A percentile compares a stretch with the other conserved stretches of the same genome.
phyloP scores from a whole-genome alignment of 108 stramenopile genomes.

The Nannochloropsis gaditana region DNA sequence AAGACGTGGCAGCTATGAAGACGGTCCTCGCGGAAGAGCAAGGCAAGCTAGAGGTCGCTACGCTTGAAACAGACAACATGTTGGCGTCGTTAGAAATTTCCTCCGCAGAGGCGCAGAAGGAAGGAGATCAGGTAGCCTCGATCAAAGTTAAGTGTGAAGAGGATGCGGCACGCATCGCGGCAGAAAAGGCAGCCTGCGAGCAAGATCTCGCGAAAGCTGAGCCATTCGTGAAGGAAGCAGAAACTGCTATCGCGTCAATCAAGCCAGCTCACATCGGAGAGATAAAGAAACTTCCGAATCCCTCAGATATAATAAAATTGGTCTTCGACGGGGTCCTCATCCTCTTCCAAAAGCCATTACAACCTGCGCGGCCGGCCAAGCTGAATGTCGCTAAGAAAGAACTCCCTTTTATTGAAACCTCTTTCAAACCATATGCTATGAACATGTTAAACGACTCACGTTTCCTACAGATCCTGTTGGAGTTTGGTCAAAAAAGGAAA shows the following conservation, averaged over 20 bases:
- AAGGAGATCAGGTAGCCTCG: slow-evolving; percentile 66
- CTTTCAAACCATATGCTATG: slow-evolving; percentile 67
- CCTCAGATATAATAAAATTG: slow-evolving; percentile 76
- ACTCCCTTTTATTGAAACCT: slow-evolving; percentile 71
- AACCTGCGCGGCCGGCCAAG: slow-evolving; percentile 59
- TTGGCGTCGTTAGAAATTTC: slow-evolving; percentile 68
- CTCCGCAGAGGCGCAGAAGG: slow-evolving; percentile 70
- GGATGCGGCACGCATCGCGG: slow-evolving; percentile 68
- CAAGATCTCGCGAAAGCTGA: slow-evolving; percentile 76
- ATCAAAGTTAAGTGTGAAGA: slow-evolving; percentile 74
- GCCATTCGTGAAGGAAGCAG: slow-evolving; percentile 79
- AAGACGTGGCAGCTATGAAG: slow-evolving; percentile 81
- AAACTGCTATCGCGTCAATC: slow-evolving; percentile 74
- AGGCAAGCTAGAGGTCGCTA: slow-evolving; percentile 71
- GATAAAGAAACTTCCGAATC: slow-evolving; percentile 75
- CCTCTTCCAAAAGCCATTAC: slow-evolving; percentile 63
- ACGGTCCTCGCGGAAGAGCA: slow-evolving; percentile 71
- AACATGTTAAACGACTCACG: slow-evolving; percentile 67
- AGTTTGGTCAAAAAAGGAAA: slow-evolving; percentile 71
- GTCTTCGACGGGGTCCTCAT: slow-evolving; percentile 82
- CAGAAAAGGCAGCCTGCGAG: slow-evolving; percentile 69
- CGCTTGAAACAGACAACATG: slow-evolving; percentile 74
- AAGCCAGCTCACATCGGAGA: slow-evolving; percentile 76
- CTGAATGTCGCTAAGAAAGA: slow-evolving; percentile 68
- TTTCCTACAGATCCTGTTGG: slow-evolving; percentile 66